Percentiles rank a stretch among this genome's conserved stretches.
Evolutionary conservation across 2,329 filamentous ascomycete genomes (phyloP).

Genomic region (Pseudogymnoascus sp.): DNA sequence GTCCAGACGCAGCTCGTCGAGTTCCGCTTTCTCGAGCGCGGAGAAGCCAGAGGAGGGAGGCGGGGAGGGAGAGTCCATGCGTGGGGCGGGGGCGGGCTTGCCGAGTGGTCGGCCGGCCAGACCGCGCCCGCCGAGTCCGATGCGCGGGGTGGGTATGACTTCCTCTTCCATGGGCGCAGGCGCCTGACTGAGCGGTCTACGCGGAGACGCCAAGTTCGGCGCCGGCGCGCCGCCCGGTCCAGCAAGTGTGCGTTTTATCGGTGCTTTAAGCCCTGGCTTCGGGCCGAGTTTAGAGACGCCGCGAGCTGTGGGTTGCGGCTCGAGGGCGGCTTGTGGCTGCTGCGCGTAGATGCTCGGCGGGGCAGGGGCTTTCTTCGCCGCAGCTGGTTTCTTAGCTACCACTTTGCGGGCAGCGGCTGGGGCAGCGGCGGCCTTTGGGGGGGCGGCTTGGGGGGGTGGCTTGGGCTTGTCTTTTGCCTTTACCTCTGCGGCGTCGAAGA

Average conservation of each 20-base stretch:
- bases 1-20: conserved; percentile 77
- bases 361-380: conserved; percentile 40
- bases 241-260: conserved; percentile 45
- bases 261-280: conserved; percentile 50
- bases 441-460: conserved; percentile 55
- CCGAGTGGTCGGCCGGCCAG: conserved; percentile 78
- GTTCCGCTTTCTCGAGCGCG: conserved; percentile 78
- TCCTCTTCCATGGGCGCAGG: conserved; percentile 48
- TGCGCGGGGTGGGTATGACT: conserved; percentile 36
- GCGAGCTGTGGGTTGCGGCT: conserved; percentile 50
- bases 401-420: conserved; percentile 38
- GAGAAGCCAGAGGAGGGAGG: conserved; percentile 57
- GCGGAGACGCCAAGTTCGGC: conserved; percentile 35
- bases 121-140: conserved; percentile 47
- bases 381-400: conserved; percentile 29
- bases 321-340: conserved; percentile 37
- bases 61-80: conserved; percentile 39
- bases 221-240: conserved; percentile 34
- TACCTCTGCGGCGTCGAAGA: conserved; percentile 70
- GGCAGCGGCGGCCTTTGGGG: conserved; percentile 40
- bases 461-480: conserved; percentile 92
- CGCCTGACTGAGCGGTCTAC: conserved; percentile 39
- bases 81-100: conserved; percentile 53
- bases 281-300: conserved; percentile 46
- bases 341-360: conserved; percentile 34